These are phyloP conservation scores for Mycena epipterygia DNA, from an alignment of 768 basidiomycete species.

Conservation along the genomic window DNA sequence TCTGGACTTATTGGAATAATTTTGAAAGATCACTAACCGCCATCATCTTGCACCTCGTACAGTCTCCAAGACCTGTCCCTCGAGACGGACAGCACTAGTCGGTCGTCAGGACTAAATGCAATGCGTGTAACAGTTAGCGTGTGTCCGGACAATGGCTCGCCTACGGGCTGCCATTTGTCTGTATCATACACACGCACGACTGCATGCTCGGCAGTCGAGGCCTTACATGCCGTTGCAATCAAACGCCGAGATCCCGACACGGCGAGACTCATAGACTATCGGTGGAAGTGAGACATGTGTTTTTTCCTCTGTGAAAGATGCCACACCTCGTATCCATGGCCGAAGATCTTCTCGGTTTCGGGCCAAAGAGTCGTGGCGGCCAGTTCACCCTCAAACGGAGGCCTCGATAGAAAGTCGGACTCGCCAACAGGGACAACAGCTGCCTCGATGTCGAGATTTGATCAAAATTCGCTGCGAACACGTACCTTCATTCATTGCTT, in stretches of 20 bases:
- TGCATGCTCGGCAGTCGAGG: constrained; percentile 90
- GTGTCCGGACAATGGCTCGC: constrained; percentile 85
- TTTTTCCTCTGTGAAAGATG: not conserved
- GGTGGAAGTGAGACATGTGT: constrained; percentile 1
- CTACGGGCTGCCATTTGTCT: constrained; percentile 76
- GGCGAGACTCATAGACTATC: constrained; percentile 84
- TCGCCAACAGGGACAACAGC: constrained; percentile 24
- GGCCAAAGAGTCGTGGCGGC: constrained; percentile 94
- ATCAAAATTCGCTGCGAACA: not conserved
- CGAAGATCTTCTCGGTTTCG: constrained; percentile 96
- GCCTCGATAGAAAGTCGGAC: constrained; percentile 41
- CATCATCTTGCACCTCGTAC: constrained; percentile 65
- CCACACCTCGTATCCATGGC: constrained; percentile 94
- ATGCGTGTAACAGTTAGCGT: constrained; percentile 91
- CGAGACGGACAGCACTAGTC: constrained; percentile 84
- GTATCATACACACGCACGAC: constrained; percentile 88
- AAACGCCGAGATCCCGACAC: constrained; percentile 77
- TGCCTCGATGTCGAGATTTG: not conserved
- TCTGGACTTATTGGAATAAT: not conserved
- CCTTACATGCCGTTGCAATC: constrained; percentile 92
- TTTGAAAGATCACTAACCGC: constrained; percentile 45
- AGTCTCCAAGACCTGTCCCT: constrained; percentile 94
- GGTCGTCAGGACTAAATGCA: constrained; percentile 90
- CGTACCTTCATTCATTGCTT: constrained; percentile 83
- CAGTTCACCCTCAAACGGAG: constrained; percentile 94